Base-by-base conservation (phyloP, 495 filamentous ascomycete species). In the Xylaria acuta region DNA sequence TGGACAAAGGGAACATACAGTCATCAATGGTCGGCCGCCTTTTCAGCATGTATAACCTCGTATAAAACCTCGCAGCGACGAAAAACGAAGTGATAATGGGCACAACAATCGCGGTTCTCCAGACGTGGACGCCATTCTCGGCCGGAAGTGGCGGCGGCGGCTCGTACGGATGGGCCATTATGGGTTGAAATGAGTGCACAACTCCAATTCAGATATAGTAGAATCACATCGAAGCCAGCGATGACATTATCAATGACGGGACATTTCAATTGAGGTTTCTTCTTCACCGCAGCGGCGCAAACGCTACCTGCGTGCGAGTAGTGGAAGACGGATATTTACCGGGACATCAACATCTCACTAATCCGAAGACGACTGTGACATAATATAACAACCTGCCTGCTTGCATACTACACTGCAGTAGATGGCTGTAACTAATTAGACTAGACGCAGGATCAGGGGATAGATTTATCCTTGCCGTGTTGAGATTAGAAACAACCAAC, bases 41-140 rank as follows among this genome's bases (percentile, higher is more conserved):
- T 64, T 59, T 51, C 40, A 78, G 63, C 47, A 80, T 43, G 47
- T 69, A 75, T 32, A 67, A 34, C 51, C 78, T 72, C 38, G 75
- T 75, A 36, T 80, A 80, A 58, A 80, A 80, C 59, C 76, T 75
- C 25, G 72, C 72, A 5, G 73, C 71, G 36, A 80, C 78, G 63
- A 80, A 80, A 11, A 70, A 27, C 58, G 78, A 78, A 14, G 75
- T 78, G 41, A 80, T 75, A 43, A 80, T 72, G 5, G 78, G 78
- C 73, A 80, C 76, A 18, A 77, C 51, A 56, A 80, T 69, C 1
- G 78, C 78, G 27, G 78, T 62, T 67, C 73, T 78, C 76, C 76
- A 74, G 40, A 80, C 76, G 47, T 80, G 75, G 16, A 78, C 64
- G 59, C 78, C 78, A 72, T 76, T 78, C 51, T 78, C 78, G 41